Percentiles rank a stretch among this genome's conserved stretches.
phyloP scores from a whole-genome alignment of 495 filamentous ascomycete genomes.

The Sphaerosporella brunnea region DNA sequence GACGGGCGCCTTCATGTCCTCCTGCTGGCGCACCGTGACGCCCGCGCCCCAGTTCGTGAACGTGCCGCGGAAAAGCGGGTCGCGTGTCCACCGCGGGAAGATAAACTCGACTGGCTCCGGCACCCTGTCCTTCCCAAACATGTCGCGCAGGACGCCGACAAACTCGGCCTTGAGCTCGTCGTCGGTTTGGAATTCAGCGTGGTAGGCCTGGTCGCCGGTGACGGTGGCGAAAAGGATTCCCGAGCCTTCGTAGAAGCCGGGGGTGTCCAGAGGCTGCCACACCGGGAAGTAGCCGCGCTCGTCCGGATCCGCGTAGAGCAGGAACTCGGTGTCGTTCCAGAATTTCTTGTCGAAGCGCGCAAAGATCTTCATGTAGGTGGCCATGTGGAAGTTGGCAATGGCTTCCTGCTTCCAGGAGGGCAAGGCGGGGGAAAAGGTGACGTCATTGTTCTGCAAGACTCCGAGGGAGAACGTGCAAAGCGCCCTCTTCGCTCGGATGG shows the following conservation, averaged over 20 bases:
- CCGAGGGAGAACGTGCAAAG: constrained; percentile 47
- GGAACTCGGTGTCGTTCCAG: constrained; percentile 53
- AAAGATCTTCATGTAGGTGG: constrained; percentile 66
- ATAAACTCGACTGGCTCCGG: constrained; percentile 51
- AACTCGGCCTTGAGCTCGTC: constrained; percentile 42
- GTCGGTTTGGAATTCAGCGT: constrained; percentile 45
- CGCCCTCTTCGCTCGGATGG: constrained; percentile 42
- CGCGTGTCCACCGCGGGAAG: constrained; percentile 52
- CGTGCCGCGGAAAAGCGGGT: constrained; percentile 49
- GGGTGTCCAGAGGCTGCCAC: constrained; percentile 46
- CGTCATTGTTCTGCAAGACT: constrained; percentile 46
- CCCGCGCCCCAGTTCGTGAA: constrained; percentile 61
- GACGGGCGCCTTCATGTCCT: constrained; percentile 54
- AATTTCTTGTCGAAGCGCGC: constrained; percentile 47
- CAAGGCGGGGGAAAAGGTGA: constrained; percentile 42
- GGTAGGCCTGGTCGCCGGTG: constrained; percentile 40
- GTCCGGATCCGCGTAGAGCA: constrained; percentile 49
- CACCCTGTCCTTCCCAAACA: constrained; percentile 44
- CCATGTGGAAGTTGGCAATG: constrained; percentile 52
- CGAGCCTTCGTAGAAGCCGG: constrained; percentile 43
- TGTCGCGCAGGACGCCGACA: constrained; percentile 42
- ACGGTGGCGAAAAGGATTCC: constrained; percentile 60
- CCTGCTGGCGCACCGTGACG: constrained; percentile 48
- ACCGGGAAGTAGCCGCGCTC: constrained; percentile 52
- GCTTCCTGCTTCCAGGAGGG: constrained; percentile 50